Percentiles rank a stretch among this genome's conserved stretches.
Evolutionary conservation across 495 filamentous ascomycete species (phyloP).

Genomic region (Echria macrotheca): DNA sequence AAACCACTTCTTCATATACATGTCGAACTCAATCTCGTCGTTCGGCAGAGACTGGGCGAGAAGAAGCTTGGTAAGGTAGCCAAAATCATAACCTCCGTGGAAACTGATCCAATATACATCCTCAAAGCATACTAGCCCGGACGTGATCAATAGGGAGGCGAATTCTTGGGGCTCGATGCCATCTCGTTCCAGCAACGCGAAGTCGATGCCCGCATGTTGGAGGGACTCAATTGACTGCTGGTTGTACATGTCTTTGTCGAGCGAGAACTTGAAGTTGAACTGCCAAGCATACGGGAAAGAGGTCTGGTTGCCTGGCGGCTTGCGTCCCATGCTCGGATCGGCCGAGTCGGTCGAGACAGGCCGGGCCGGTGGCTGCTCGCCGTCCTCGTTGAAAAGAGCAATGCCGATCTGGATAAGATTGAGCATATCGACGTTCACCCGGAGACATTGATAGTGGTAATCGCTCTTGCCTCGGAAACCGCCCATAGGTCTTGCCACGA

Average conservation of each 20-base stretch:
- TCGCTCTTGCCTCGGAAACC: conserved; percentile 89
- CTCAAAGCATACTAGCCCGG: conserved; percentile 81
- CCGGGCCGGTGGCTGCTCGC: conserved; percentile 71
- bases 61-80: conserved; percentile 91
- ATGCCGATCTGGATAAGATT: conserved; percentile 96
- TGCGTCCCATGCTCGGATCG: conserved; percentile 35
- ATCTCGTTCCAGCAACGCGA: conserved; percentile 69
- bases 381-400: conserved; percentile 81
- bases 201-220: conserved; percentile 82
- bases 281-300: conserved; percentile 89
- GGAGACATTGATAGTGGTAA: conserved; percentile 96
- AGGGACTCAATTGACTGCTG: conserved; percentile 87
- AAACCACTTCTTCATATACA: conserved; percentile 82
- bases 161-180: conserved; percentile 92
- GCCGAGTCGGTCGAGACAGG: conserved; percentile 50
- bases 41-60: conserved; percentile 71
- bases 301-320: conserved; percentile 44
- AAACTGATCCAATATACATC: conserved; percentile 95
- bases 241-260: conserved; percentile 94
- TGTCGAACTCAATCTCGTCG: conserved; percentile 81
- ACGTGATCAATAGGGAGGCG: conserved; percentile 81
- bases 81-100: conserved; percentile 98
- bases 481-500: conserved; percentile 92
- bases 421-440: conserved; percentile 93
- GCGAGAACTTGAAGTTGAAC: conserved; percentile 96